Evolutionary conservation across 2,329 filamentous ascomycete genomes (phyloP).

Genomic region (Thelonectria blattea): DNA sequence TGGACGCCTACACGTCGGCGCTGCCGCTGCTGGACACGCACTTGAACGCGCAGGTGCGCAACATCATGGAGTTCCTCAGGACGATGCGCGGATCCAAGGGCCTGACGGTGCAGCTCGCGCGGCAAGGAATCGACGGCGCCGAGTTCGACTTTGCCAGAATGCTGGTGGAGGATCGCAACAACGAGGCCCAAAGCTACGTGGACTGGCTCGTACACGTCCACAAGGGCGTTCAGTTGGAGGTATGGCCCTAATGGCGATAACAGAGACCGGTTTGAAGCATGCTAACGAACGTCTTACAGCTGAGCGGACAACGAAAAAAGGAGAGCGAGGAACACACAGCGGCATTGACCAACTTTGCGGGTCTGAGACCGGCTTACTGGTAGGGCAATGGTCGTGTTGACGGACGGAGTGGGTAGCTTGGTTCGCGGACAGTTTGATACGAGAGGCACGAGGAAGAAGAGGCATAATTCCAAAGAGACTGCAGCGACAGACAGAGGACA

Average conservation of each 20-base stretch:
- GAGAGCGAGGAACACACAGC: constrained; percentile 62
- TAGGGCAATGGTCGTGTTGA: constrained; percentile 38
- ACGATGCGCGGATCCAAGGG: constrained; percentile 84
- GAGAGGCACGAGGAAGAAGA: background rate
- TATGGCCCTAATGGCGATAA: constrained; percentile 45
- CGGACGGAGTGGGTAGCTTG: background rate
- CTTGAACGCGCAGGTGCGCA: constrained; percentile 92
- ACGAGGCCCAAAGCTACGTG: constrained; percentile 96
- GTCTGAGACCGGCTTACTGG: constrained; percentile 66
- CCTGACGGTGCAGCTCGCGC: constrained; percentile 84
- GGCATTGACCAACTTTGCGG: constrained; percentile 61
- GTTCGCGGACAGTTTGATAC: constrained; percentile 1
- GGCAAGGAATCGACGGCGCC: constrained; percentile 91
- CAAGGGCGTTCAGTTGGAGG: constrained; percentile 89
- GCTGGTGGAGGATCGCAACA: constrained; percentile 93
- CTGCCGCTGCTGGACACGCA: constrained; percentile 89
- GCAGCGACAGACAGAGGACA: background rate
- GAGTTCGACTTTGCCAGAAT: constrained; percentile 96
- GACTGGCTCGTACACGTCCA: constrained; percentile 98
- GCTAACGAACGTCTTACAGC: constrained; percentile 47
- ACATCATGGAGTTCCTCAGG: constrained; percentile 87
- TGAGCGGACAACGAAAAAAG: constrained; percentile 74
- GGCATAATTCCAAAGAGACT: constrained; percentile 24
- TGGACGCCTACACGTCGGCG: constrained; percentile 82
- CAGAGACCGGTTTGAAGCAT: background rate